Evolutionary conservation across 345 rosid genomes (phyloP), one percentile per base, ranked within the genome.

Genomic region (Camelina neglecta): DNA sequence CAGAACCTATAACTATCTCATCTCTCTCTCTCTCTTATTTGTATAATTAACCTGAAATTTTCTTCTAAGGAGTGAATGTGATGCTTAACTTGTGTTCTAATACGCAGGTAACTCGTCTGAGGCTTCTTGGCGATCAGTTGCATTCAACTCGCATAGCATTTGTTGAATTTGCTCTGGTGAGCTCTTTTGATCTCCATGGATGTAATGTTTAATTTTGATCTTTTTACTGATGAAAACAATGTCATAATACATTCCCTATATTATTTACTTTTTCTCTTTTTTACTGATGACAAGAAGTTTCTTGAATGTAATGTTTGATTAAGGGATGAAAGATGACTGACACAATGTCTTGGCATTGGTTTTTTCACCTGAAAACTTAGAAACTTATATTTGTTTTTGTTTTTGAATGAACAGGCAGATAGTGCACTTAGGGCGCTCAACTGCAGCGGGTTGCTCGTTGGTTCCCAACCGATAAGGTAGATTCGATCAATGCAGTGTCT

Each of bases 101-200:
- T 44, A 65, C 44, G 48, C 76, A 93, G 98, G 98, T 93, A 54
- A 86, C 90, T 73, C 92, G 89, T 56, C 81, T 93, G 84, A 90
- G 95, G 88, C 88, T 93, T 72, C 82, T 89, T 69, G 97, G 98
- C 11, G 97, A 90, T 81, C 82, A 89, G 15, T 80, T 86, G 75
- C 98, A 93, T 81, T 90, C 97, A 44, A 90, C 88, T 75, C 90
- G 93, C 73, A 93, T 89, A 78, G 95, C 92, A 64, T 93, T 93
- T 76, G 92, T 90, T 71, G 98, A 93, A 80, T 93, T 93, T 80
- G 88, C 90, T 24, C 75, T 75, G 93, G 98, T 93, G 81, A 85
- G 86, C 59, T 73, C 45, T 56, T 41, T 29, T 18, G 18, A 18
- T 57, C 45, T 53, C 54, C 24, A 24, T 21, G 23, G 18, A 18